phyloP scores from a whole-genome alignment of 495 filamentous ascomycete genomes.

The Hypoxylon crocopeplum region DNA sequence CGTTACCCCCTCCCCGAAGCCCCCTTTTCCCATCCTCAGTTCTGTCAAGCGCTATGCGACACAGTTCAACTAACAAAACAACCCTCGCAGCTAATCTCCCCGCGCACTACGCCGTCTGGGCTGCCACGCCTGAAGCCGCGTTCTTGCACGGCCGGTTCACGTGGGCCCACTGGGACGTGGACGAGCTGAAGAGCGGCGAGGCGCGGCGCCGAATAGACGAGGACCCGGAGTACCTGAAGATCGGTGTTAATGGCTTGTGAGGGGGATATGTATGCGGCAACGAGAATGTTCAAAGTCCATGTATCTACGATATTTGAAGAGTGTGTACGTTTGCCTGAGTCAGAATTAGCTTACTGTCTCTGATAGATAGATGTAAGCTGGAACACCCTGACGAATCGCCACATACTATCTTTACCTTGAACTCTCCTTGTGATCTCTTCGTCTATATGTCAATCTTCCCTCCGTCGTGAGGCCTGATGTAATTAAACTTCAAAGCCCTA shows the following conservation, averaged over 20 bases:
- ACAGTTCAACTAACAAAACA: neutral
- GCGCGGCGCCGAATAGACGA: constrained; percentile 44
- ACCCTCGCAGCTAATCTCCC: constrained; percentile 46
- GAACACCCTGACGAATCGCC: too few relatives aligned
- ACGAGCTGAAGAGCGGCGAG: constrained; percentile 51
- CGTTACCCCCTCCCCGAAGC: constrained; percentile 1
- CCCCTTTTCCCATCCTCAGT: neutral
- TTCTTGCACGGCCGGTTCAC: constrained; percentile 60
- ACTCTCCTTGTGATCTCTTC: too few relatives aligned
- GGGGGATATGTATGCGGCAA: constrained; percentile 61
- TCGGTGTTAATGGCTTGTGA: constrained; percentile 37
- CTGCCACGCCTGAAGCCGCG: constrained; percentile 53
- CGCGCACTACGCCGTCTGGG: constrained; percentile 59
- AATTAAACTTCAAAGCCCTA: too few relatives aligned
- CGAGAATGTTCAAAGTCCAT: too few relatives aligned
- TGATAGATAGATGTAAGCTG: too few relatives aligned
- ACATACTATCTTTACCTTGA: too few relatives aligned
- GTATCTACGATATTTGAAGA: too few relatives aligned
- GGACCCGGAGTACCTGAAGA: constrained; percentile 39
- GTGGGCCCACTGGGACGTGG: constrained; percentile 61
- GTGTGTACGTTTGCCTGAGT: too few relatives aligned
- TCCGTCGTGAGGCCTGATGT: too few relatives aligned
- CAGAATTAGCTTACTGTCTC: too few relatives aligned
- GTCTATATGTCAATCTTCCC: too few relatives aligned
- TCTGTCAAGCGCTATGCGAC: neutral